Percentiles rank a stretch among this genome's conserved stretches.
Evolutionary conservation across 148 eudicot species (phyloP).

Genomic region (Drosera capensis): DNA sequence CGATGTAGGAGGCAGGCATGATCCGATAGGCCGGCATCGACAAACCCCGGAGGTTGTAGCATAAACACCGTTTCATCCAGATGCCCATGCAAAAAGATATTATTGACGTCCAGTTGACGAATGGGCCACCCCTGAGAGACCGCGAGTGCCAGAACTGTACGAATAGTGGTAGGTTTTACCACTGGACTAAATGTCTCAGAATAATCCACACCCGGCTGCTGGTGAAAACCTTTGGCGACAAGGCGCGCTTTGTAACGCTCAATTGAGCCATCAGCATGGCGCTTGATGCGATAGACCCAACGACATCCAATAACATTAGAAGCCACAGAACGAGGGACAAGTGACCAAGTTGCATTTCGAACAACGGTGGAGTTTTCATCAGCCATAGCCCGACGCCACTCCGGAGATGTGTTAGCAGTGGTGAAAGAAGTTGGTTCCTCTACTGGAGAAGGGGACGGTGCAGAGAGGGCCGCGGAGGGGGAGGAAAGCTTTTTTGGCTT

Average conservation of each 20-base stretch:
- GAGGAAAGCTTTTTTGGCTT: too few species aligned
- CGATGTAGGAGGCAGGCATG: not conserved
- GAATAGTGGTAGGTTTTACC: not conserved
- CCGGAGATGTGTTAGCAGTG: too few species aligned
- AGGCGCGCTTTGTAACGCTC: not conserved
- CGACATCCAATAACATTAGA: not conserved
- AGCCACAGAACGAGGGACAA: too few species aligned
- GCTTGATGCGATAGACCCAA: not conserved
- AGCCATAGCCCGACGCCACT: too few species aligned
- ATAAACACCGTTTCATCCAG: too few species aligned
- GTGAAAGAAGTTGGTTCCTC: too few species aligned
- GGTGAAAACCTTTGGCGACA: not conserved
- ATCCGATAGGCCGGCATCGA: not conserved
- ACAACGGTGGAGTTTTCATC: too few species aligned
- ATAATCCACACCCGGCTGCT: not conserved
- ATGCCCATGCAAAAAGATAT: not conserved
- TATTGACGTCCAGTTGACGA: constrained; percentile 1
- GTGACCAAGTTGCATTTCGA: too few species aligned
- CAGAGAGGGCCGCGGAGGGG: too few species aligned
- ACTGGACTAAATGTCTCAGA: not conserved
- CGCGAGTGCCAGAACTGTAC: not conserved
- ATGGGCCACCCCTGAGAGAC: not conserved
- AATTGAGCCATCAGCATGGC: not conserved
- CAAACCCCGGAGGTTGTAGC: not conserved
- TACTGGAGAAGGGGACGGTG: too few species aligned